Base-by-base conservation (phyloP, 116 monocot genomes). In the Thalassia testudinum region DNA sequence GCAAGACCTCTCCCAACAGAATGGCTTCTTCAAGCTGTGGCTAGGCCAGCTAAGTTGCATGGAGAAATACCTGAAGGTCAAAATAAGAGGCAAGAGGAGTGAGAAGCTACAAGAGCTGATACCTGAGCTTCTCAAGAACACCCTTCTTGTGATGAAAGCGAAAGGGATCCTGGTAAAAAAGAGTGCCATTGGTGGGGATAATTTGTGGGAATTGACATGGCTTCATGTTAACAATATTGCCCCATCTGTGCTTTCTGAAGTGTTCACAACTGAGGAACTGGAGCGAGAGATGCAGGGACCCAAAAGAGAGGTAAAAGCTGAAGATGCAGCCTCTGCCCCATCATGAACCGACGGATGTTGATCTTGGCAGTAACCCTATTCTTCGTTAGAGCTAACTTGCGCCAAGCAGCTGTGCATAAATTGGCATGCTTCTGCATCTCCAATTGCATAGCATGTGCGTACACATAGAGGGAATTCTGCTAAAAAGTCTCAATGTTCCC, bases 151-250 rank as follows among this genome's bases (percentile, higher is more conserved):
- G 20, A 86, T 92, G 91, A 92, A 86, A 67, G 27, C 77, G 13
- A 82, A 26, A 50, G 82, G 79, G 17, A 72, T 92, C 19, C 76
- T 92, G 29, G 71, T 67, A 3, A 76, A 77, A 63, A 78, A 71
- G 64, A 77, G 74, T 49, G 69, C 77, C 24, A 71, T 73, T 30
- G 86, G 78, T 37, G 86, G 77, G 0, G 79, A 92, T 58, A 76
- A 74, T 53, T 62, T 92, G 62, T 92, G 91, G 91, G 91, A 86
- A 24, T 45, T 79, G 19, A 86, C 91, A 20, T 92, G 82, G 91
- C 73, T 86, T 56, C 82, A 82, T 66, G 76, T 86, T 12, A 92
- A 79, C 56, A 86, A 82, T 37, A 82, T 86, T 42, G 68, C 71
- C 7, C 74, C 76, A 21, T 65, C 69, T 37, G 61, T 92, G 50